These are phyloP conservation scores for Chaetoceros tenuissimus DNA, from an alignment of 108 stramenopile species.

Conservation along the genomic window DNA sequence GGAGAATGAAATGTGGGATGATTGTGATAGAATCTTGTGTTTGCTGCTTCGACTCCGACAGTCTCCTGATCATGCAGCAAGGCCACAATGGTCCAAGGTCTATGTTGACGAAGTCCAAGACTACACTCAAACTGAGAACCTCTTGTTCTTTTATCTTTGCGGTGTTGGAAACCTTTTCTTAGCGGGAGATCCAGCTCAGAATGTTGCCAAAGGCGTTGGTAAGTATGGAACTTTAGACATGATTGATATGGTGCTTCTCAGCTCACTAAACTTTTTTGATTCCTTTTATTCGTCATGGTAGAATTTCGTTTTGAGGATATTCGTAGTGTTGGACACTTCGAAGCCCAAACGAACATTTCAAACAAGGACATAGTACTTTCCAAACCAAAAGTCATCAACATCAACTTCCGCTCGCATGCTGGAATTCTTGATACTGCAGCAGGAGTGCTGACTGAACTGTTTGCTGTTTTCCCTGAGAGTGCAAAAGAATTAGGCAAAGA, in stretches of 20 bases:
- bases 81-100: constrained; percentile 7
- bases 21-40: constrained; percentile 28
- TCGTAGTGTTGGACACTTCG: constrained; percentile 24
- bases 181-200: too few relatives aligned
- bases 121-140: too few relatives aligned
- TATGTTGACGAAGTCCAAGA: constrained; percentile 43
- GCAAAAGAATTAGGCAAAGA: constrained; percentile 35
- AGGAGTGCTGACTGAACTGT: constrained; percentile 27
- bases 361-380: constrained; percentile 42
- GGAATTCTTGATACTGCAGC: constrained; percentile 38
- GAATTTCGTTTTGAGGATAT: constrained; percentile 57
- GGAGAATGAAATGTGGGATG: constrained; percentile 37
- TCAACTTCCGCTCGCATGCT: too few relatives aligned
- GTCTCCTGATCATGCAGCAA: constrained; percentile 2
- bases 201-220: too few relatives aligned
- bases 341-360: constrained; percentile 31
- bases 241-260: too few relatives aligned
- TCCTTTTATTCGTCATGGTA: too few relatives aligned
- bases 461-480: constrained; percentile 23
- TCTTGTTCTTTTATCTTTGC: constrained; percentile 36
- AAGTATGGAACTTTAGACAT: too few relatives aligned
- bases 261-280: too few relatives aligned
- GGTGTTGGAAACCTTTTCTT: constrained; percentile 33
- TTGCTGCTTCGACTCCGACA: constrained; percentile 6
- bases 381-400: too few relatives aligned